Evolutionary conservation across 768 basidiomycete species (phyloP).

Genomic region (Pisolithus tinctorius): DNA sequence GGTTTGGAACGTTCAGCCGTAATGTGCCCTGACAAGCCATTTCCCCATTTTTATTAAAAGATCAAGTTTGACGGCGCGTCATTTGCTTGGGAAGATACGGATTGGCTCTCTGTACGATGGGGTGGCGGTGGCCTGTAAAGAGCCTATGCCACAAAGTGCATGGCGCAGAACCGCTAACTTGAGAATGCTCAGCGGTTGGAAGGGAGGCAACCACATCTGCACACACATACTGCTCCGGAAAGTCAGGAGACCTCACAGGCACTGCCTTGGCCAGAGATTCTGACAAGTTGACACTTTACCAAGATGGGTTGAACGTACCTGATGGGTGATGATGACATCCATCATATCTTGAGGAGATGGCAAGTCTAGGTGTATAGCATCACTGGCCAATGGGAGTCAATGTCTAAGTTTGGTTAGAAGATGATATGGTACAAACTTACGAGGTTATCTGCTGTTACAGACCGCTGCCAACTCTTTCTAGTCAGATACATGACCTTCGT

Average conservation of each 20-base stretch:
- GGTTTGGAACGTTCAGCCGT: neutral
- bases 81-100: neutral
- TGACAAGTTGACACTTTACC: conserved; percentile 14
- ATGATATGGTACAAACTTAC: conserved; percentile 13
- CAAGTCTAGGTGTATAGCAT: conserved; percentile 1
- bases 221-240: no score
- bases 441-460: conserved; percentile 18
- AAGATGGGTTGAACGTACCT: conserved; percentile 6
- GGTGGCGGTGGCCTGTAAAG: neutral
- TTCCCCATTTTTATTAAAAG: neutral
- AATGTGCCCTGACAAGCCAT: neutral
- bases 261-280: conserved; percentile 18
- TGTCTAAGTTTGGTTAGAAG: conserved; percentile 28
- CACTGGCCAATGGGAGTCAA: conserved; percentile 14
- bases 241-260: conserved; percentile 10
- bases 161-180: no score
- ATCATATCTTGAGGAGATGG: neutral
- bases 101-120: neutral
- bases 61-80: neutral
- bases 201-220: no score
- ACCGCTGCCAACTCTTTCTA: conserved; percentile 18
- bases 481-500: conserved; percentile 11
- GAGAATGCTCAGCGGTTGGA: no score
- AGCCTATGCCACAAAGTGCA: no score
- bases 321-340: conserved; percentile 14